A percentile compares a stretch with the other conserved stretches of the same genome.
phyloP scores from a whole-genome alignment of 2,329 filamentous ascomycete genomes.

The Penicillium palitans region DNA sequence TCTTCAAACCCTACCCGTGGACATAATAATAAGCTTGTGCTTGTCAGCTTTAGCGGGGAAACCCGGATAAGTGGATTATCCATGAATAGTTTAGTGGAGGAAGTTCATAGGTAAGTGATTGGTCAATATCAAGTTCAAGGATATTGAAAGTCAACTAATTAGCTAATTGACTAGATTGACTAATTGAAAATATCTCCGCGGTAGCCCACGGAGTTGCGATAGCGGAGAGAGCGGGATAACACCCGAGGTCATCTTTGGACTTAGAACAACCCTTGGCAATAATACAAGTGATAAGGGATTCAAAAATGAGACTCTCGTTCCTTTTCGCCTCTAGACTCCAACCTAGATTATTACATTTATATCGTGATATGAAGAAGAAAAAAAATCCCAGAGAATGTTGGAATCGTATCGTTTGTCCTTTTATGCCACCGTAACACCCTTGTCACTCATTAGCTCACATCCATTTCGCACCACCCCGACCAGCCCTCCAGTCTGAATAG shows the following conservation, averaged over 20 bases:
- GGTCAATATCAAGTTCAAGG: not conserved
- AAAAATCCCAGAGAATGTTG: not conserved
- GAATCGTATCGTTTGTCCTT: conserved; percentile 1
- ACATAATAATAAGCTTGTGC: not conserved
- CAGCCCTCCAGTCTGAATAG: conserved; percentile 86
- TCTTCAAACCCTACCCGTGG: not conserved
- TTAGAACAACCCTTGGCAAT: too few relatives aligned
- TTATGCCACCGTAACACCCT: conserved; percentile 27
- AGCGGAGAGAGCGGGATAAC: not conserved
- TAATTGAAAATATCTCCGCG: conserved; percentile 6
- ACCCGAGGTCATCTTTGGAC: too few relatives aligned
- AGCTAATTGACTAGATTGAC: conserved; percentile 17
- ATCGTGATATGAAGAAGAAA: not conserved
- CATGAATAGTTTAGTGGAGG: not conserved
- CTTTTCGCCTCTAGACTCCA: conserved; percentile 1
- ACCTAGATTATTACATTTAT: conserved; percentile 1
- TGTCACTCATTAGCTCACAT: conserved; percentile 68
- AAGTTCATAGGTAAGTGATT: not conserved
- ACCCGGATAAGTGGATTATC: not conserved
- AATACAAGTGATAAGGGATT: too few relatives aligned
- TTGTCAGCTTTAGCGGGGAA: not conserved
- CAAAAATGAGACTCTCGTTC: not conserved
- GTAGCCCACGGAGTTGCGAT: not conserved
- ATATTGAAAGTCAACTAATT: conserved; percentile 6
- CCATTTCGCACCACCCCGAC: conserved; percentile 86